Percentiles rank a stretch among this genome's conserved stretches.
These are phyloP conservation scores for Aulographum hederae DNA, from an alignment of 2,329 filamentous ascomycete genomes.

Conservation along the genomic window DNA sequence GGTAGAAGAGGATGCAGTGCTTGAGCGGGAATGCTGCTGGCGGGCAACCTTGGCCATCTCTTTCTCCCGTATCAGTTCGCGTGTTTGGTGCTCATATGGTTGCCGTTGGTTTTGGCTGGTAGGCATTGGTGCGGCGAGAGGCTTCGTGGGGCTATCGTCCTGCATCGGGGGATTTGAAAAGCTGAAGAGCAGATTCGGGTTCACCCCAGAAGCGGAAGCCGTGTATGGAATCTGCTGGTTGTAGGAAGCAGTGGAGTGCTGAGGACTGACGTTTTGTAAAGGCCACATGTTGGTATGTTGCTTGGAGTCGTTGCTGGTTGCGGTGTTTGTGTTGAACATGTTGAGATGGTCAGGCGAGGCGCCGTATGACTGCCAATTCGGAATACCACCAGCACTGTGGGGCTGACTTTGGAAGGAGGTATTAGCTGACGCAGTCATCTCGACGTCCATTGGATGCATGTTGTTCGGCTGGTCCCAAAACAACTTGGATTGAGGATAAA, in stretches of 20 bases:
- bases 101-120: constrained; percentile 11
- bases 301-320: background rate
- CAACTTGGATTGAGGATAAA: constrained; percentile 13
- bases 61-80: constrained; percentile 16
- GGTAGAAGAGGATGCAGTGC: constrained; percentile 17
- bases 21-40: constrained; percentile 20
- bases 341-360: background rate
- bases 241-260: constrained; percentile 8
- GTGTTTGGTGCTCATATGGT: constrained; percentile 19
- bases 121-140: constrained; percentile 9
- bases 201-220: constrained; percentile 15
- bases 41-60: constrained; percentile 14
- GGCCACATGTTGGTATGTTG: constrained; percentile 3
- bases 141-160: constrained; percentile 7
- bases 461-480: constrained; percentile 15
- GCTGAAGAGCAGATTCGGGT: constrained; percentile 29
- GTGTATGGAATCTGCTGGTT: constrained; percentile 6
- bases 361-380: background rate
- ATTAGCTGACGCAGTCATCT: background rate
- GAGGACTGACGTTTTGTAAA: too few relatives aligned
- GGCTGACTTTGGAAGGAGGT: background rate
- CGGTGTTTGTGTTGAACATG: background rate
- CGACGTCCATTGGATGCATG: constrained; percentile 4
- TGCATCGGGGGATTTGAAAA: constrained; percentile 11
- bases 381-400: background rate